Percentiles rank a stretch among this genome's conserved stretches.
Evolutionary conservation across 2,329 filamentous ascomycete genomes (phyloP).

Genomic region (Uncinocarpus reesii): DNA sequence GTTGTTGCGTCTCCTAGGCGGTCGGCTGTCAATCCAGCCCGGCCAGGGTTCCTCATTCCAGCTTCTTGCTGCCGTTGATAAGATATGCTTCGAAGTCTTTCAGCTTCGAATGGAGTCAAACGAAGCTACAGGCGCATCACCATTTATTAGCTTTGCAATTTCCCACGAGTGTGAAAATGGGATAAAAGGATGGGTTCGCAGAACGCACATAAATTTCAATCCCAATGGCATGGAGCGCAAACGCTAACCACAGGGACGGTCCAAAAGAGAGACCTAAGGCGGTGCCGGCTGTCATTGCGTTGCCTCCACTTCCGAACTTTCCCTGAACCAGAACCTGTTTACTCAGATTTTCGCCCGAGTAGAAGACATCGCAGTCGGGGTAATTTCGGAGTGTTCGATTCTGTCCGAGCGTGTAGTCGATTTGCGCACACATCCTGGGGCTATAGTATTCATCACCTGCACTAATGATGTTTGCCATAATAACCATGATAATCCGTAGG

Average conservation of each 20-base stretch:
- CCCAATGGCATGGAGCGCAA: slow-evolving; percentile 23
- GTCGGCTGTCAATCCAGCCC: slow-evolving; percentile 39
- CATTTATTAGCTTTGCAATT: neutral
- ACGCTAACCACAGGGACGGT: neutral
- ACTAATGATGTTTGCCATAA: slow-evolving; percentile 33
- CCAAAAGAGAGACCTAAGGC: slow-evolving; percentile 9
- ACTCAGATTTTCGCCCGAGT: slow-evolving; percentile 21
- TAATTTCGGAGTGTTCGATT: slow-evolving; percentile 26
- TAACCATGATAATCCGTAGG: slow-evolving; percentile 28
- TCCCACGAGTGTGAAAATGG: neutral
- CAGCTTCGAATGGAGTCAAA: slow-evolving; percentile 45
- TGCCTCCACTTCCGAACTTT: neutral
- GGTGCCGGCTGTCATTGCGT: neutral
- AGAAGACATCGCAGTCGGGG: slow-evolving; percentile 23
- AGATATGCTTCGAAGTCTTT: slow-evolving; percentile 45
- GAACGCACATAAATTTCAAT: slow-evolving; percentile 37
- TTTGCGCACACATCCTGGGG: slow-evolving; percentile 39
- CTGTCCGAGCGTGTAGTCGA: slow-evolving; percentile 34
- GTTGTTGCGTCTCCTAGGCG: slow-evolving; percentile 28
- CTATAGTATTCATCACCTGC: slow-evolving; percentile 28
- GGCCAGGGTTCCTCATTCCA: slow-evolving; percentile 43
- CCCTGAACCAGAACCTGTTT: slow-evolving; percentile 15
- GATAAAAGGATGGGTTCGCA: neutral
- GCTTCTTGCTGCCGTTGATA: slow-evolving; percentile 48
- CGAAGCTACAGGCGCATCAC: slow-evolving; percentile 24